Evolutionary conservation across 179 eudicot genomes (phyloP), one percentile per base, ranked within the genome.

Genomic region (Patellifolia procumbens): DNA sequence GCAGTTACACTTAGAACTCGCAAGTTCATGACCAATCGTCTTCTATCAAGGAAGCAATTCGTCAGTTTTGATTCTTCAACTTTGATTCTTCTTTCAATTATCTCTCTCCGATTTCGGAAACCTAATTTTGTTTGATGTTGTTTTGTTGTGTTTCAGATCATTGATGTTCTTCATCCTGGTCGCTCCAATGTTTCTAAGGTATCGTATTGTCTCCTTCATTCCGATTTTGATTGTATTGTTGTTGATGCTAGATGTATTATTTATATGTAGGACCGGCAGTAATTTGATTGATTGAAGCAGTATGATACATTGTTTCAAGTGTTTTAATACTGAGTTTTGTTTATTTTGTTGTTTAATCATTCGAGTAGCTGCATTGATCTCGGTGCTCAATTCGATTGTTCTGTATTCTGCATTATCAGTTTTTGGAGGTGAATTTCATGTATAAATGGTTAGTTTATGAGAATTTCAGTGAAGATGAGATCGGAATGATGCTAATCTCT

Each of bases 11-110:
- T 92, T 65, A 80, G 93, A 1, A 90, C 93, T 11, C 84, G 97
- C 83, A 92, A 92, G 89, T 92, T 92, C 85, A 92, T 92, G 97
- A 90, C 97, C 16, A 92, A 92, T 59, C 87, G 95, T 74, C 95
- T 92, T 70, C 91, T 92, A 28, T 83, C 95, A 19, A 88, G 97
- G 85, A 92, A 92, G 83, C 93, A 92, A 83, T 92, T 91, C 76
- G 94, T 82, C 13, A 0, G 82, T 37, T 35, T 22, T 17, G 10
- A 20, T 58, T 35, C 11, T 15, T 9, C 5, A 5, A 26, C 4
- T 43, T 4, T 52, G 0, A 2, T 1, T 6, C 6, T 24, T 16
- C 35, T 45, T 74, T 52, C 2, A 1, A n/a, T 63, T 37, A 19
- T n/a, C 2, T 32, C 45, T 7, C 4, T 7, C 0, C 6, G 2